These are phyloP conservation scores for Chytriomyces hyalinus DNA, from an alignment of 192 early-diverging fungal species.

Conservation along the genomic window DNA sequence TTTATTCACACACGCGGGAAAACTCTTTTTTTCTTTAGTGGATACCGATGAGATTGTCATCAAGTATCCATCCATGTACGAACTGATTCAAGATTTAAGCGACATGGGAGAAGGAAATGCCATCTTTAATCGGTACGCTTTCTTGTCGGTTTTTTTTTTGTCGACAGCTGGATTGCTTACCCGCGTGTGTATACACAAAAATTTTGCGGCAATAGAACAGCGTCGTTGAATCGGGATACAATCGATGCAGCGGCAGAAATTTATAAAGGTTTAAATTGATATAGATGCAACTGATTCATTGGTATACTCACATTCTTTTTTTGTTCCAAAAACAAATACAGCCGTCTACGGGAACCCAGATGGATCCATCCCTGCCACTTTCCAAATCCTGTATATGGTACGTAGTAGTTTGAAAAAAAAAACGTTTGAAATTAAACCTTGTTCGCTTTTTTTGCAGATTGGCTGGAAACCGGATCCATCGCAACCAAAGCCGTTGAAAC, in stretches of 20 bases:
- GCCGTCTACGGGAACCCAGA: conserved; percentile 88
- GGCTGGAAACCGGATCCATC: conserved; percentile 91
- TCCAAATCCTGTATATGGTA: conserved; percentile 67
- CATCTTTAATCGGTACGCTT: conserved; percentile 66
- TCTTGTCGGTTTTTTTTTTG: neutral
- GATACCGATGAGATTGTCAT: conserved; percentile 92
- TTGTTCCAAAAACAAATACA: conserved; percentile 35
- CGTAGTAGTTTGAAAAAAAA: neutral
- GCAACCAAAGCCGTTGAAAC: conserved; percentile 80
- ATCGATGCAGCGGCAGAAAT: conserved; percentile 82
- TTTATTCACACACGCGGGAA: no score
- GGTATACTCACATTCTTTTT: neutral
- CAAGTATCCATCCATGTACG: conserved; percentile 89
- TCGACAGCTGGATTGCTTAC: neutral
- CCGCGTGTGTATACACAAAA: neutral
- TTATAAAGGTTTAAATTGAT: conserved; percentile 70
- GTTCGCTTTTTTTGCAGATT: conserved; percentile 61
- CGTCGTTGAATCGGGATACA: conserved; percentile 71
- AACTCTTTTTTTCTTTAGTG: conserved; percentile 44
- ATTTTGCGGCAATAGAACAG: conserved; percentile 30
- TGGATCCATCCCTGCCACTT: conserved; percentile 90
- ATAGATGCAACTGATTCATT: neutral
- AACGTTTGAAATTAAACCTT: neutral
- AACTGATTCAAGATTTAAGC: conserved; percentile 85
- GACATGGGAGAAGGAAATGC: conserved; percentile 97